phyloP scores from a whole-genome alignment of 208 protist genomes.

The Trypanosomatidae sp. region DNA sequence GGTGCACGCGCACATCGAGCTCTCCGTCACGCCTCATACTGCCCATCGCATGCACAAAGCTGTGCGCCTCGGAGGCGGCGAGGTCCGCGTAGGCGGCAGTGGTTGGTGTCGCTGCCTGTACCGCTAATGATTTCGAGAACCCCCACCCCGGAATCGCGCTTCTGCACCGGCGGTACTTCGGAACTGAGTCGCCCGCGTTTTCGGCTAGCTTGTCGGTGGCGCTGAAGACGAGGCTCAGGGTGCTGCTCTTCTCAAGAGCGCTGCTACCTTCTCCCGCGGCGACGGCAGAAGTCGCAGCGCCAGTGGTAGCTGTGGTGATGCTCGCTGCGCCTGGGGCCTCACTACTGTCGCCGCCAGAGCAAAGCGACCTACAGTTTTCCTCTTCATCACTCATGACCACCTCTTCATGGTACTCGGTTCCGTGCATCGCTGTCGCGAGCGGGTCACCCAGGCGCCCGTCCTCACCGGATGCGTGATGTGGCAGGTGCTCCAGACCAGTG shows the following conservation, averaged over 20 bases:
- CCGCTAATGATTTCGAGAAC: neutral
- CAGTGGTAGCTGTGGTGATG: neutral
- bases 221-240: neutral
- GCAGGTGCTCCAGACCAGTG: conserved; percentile 7
- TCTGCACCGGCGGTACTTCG: neutral
- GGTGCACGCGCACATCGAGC: conserved; percentile 27
- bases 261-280: neutral
- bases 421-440: neutral
- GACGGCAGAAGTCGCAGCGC: too few species aligned
- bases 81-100: conserved; percentile 37
- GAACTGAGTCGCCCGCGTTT: neutral
- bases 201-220: neutral
- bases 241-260: neutral
- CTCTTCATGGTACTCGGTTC: conserved; percentile 31
- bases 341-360: neutral
- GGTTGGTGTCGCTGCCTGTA: conserved; percentile 6
- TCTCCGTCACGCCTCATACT: conserved; percentile 17
- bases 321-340: neutral
- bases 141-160: neutral
- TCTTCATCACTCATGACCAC: conserved; percentile 36
- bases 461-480: neutral
- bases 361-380: neutral
- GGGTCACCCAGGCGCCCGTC: neutral
- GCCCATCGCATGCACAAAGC: conserved; percentile 30
- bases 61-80: conserved; percentile 25